Evolutionary conservation across 257 asterid species (phyloP), one percentile per base, ranked within the genome.

Genomic region (Linderniella brevidens): DNA sequence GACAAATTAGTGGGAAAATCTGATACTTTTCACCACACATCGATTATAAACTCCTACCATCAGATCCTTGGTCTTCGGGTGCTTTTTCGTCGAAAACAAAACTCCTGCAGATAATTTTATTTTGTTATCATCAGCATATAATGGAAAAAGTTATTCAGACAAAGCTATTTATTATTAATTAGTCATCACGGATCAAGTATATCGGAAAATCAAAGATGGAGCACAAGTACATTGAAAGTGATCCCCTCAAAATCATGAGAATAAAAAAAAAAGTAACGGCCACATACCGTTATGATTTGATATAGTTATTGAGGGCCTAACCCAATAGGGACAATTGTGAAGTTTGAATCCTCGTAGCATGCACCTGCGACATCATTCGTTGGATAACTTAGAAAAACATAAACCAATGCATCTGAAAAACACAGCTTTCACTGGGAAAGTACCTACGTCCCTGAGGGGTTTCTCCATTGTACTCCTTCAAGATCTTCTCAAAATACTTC

Each of bases 381-480:
- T 68, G 57, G 67, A 53, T 64, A 64, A 45, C 66, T 35, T 36
- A n/a, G 35, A 16, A 41, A 61, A 53, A 59, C n/a, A n/a, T 48
- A 52, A 50, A 55, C 55, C 37, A 49, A 57, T 58, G 59, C 52
- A 64, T 52, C 53, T 53, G 58, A 56, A 49, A 58, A 70, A 64
- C 52, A 51, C 53, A 48, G 6, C 32, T 25, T 25, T 60, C 37
- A 58, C 59, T 57, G 63, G 78, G 67, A 63, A 67, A 68, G 85
- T 88, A 88, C 98, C 98, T 88, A 72, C 96, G 98, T 64, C 93
- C 95, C 47, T 90, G 67, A 37, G 93, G 95, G 36, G 74, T 65
- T 74, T 80, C 98, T 42, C 95, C 94, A 58, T 74, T 72, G 74
- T 74, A 80, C 46, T 73, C 66, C 15, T 54, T 59, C 77, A 74